A percentile compares a stretch with the other conserved stretches of the same genome.
phyloP scores from a whole-genome alignment of 2,329 filamentous ascomycete species.

The Stemphylium beticola region DNA sequence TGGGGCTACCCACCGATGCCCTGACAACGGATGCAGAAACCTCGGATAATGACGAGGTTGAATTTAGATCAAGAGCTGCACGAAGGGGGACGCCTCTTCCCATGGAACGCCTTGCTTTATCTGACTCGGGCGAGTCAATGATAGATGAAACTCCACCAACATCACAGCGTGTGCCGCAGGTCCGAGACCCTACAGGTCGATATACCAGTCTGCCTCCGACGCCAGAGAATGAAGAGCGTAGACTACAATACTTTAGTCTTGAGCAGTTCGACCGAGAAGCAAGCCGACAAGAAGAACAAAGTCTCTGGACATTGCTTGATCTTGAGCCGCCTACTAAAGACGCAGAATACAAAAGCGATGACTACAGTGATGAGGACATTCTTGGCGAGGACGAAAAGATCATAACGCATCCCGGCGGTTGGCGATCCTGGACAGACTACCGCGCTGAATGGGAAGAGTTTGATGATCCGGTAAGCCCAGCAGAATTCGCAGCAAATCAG shows the following conservation, averaged over 20 bases:
- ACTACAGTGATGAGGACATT: slow-evolving; percentile 27
- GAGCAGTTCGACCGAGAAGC: slow-evolving; percentile 56
- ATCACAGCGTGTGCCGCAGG: not conserved
- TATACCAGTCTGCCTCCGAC: slow-evolving; percentile 6
- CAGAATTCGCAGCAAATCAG: slow-evolving; percentile 28
- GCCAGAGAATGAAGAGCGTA: not conserved
- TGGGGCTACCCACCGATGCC: slow-evolving; percentile 29
- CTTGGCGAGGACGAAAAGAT: slow-evolving; percentile 27
- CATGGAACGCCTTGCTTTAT: slow-evolving; percentile 16
- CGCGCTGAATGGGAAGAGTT: slow-evolving; percentile 58
- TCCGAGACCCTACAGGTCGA: slow-evolving; percentile 7
- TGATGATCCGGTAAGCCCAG: slow-evolving; percentile 18
- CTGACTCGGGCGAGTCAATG: slow-evolving; percentile 15
- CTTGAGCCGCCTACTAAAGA: slow-evolving; percentile 23
- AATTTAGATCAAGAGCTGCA: slow-evolving; percentile 29
- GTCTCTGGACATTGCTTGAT: slow-evolving; percentile 54
- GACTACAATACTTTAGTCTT: slow-evolving; percentile 10
- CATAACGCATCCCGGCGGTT: slow-evolving; percentile 51
- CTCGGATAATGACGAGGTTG: slow-evolving; percentile 18
- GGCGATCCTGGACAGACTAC: slow-evolving; percentile 56
- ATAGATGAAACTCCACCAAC: not conserved
- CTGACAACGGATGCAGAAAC: slow-evolving; percentile 37
- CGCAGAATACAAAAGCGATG: slow-evolving; percentile 24
- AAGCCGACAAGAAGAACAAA: slow-evolving; percentile 54
- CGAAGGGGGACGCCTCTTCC: slow-evolving; percentile 40